Evolutionary conservation across 352 stramenopile species (phyloP), one percentile per base, ranked within the genome.

Genomic region (Pythium insidiosum): DNA sequence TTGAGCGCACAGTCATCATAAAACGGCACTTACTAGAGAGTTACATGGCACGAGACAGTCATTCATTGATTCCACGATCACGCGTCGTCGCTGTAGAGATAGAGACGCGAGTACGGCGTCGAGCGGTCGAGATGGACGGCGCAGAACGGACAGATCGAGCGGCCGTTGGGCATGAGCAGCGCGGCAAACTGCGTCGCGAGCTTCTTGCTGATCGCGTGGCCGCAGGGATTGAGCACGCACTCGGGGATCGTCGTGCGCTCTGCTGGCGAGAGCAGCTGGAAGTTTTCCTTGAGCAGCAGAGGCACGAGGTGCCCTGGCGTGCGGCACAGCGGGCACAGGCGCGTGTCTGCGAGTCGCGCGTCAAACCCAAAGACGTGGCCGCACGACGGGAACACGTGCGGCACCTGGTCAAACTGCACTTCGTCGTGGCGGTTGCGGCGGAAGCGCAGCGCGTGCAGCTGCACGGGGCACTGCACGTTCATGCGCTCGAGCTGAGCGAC

Each of bases 311-410:
- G 73, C 6, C 75, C 73, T 18, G 73, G 61, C 13, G 61, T 72
- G 30, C 78, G 71, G 43, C 78, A 91, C 15, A 91, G 43, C 3
- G 78, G 78, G 45, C 78, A 91, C 18, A 66, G 67, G 26, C 74
- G 66, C 9, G 63, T 66, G 13, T 39, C 61, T 1, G 73, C 75
- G 49, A 91, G 79, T n/a, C 75, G 71, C 38, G 64, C 54, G 26
- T 91, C 73, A 36, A 71, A 91, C 6, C 78, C 78, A 44, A 85
- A 88, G 1, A 91, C 78, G 36, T 91, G 78, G n/a, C 78, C 78
- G 30, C 78, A 91, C 2, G 73, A 68, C 0, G 78, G 60, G 39
- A 87, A 91, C 13, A 91, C 78, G 40, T 88, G 68, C 7, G 78
- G 74, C 16, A 81, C 71, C 48, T 86, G 61, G 34, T 76, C 58